Percentiles rank a stretch among this genome's conserved stretches.
Evolutionary conservation across 2,329 filamentous ascomycete species (phyloP).

Genomic region (Ciborinia camelliae): DNA sequence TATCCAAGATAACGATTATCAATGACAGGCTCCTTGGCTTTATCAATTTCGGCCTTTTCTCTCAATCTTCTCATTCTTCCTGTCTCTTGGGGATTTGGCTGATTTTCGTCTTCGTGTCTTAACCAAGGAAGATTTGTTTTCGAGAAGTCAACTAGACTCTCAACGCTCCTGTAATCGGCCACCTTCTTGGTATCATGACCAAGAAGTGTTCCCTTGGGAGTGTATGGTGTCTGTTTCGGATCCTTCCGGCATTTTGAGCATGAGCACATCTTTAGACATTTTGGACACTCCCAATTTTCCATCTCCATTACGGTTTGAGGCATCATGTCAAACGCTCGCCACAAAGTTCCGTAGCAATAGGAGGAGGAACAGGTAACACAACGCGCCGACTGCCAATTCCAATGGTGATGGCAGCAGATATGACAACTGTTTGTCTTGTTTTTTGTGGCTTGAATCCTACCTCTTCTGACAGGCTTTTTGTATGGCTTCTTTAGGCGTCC

Average conservation of each 20-base stretch:
- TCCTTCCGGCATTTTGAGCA: slow-evolving; percentile 69
- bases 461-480: slow-evolving; percentile 43
- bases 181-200: slow-evolving; percentile 89
- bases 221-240: slow-evolving; percentile 73
- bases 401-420: slow-evolving; percentile 76
- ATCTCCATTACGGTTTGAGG: slow-evolving; percentile 79
- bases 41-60: slow-evolving; percentile 37
- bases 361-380: slow-evolving; percentile 73
- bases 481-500: slow-evolving; percentile 51
- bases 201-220: slow-evolving; percentile 80
- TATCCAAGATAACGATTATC: slow-evolving; percentile 29
- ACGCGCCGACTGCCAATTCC: slow-evolving; percentile 77
- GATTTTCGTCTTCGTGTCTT: slow-evolving; percentile 52
- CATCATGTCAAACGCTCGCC: slow-evolving; percentile 85
- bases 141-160: slow-evolving; percentile 86
- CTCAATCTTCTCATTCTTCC: slow-evolving; percentile 36
- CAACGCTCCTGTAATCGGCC: slow-evolving; percentile 86
- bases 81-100: slow-evolving; percentile 42
- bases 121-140: slow-evolving; percentile 86
- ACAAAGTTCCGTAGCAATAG: slow-evolving; percentile 93
- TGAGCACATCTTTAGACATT: slow-evolving; percentile 81
- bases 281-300: slow-evolving; percentile 82
- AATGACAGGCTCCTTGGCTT: slow-evolving; percentile 30
- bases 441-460: slow-evolving; percentile 45
- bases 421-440: slow-evolving; percentile 64